Base-by-base conservation (phyloP, 2,329 filamentous ascomycete genomes). In the Colletotrichum sp. region DNA sequence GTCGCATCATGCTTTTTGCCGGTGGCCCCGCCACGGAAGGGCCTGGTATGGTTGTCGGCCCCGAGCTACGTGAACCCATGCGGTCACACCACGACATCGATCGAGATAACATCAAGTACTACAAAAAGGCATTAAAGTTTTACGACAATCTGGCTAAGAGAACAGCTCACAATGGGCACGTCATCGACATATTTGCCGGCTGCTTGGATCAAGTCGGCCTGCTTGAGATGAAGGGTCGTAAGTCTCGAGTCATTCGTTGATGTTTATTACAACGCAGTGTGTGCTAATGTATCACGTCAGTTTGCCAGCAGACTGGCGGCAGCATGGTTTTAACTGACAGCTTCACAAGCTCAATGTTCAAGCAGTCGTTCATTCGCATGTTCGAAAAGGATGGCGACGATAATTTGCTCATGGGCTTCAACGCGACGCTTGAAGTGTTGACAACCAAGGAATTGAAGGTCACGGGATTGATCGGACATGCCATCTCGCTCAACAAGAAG, bases 291-390 rank as follows among this genome's bases (percentile, higher is more conserved):
- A 8, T 32, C 10, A 18, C 18, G 18, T 48, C 18, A 61, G 58
- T 99, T 15, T 94, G 96, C 79, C 99, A 99, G 85, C 98, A 94
- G 36, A 99, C 97, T 21, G 97, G 97, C 78, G 97, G 97, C 48
- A 96, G 99, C 83, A 99, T 99, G 94, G 98, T 99, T 78, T 87
- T 99, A 78, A 99, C 97, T 2, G 97, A 99, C 84, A 98, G 96
- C 84, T 99, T 99, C 84, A 99, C 96, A 6, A 98, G 97, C 0
- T 99, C 96, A 74, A 98, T 99, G 93, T 99, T 99, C 90, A 98
- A 97, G 87, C 97, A 99, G 84, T 99, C 97, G 0, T 99, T 99
- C 82, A 94, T 98, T 67, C 94, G 98, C 75, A 93, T 99, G 21
- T 99, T 99, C 82, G 97, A 99, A 84, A 98, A 98, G 86, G 97